A percentile compares a stretch with the other conserved stretches of the same genome.
Evolutionary conservation across 2,329 filamentous ascomycete genomes (phyloP).

Genomic region (Pyricularia sp.): DNA sequence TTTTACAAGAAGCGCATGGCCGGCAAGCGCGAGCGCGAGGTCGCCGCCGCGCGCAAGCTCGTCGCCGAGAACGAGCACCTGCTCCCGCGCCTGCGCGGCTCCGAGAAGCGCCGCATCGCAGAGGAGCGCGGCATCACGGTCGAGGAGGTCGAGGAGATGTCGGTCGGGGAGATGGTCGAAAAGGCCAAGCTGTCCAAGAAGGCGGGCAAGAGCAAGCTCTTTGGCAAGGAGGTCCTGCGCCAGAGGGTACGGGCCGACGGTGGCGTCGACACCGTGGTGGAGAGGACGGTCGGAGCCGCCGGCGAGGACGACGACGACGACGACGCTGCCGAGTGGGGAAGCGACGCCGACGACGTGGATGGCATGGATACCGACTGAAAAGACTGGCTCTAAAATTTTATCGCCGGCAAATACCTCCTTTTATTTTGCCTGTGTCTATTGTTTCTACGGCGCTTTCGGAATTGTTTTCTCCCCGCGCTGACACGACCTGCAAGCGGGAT

Average conservation of each 20-base stretch:
- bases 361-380: conserved; percentile 26
- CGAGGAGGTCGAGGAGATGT: conserved; percentile 20
- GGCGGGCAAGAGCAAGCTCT: conserved; percentile 14
- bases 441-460: not conserved
- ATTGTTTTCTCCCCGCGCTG: not conserved
- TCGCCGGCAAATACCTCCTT: not conserved
- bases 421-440: not conserved
- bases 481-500: not conserved
- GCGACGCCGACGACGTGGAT: conserved; percentile 11
- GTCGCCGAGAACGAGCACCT: conserved; percentile 89
- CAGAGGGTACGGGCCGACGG: conserved; percentile 23
- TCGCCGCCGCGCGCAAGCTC: conserved; percentile 70
- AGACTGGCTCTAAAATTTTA: not conserved
- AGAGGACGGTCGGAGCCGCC: conserved; percentile 5
- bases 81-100: conserved; percentile 58
- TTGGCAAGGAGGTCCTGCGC: conserved; percentile 23
- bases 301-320: conserved; percentile 15
- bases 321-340: conserved; percentile 24
- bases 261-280: conserved; percentile 22
- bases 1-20: conserved; percentile 93
- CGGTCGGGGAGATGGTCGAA: conserved; percentile 18
- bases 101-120: conserved; percentile 54
- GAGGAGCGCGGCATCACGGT: conserved; percentile 25
- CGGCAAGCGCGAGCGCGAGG: conserved; percentile 73
- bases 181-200: conserved; percentile 13